Base-by-base conservation (phyloP, 495 filamentous ascomycete species). In the Gamarada debralockiae region DNA sequence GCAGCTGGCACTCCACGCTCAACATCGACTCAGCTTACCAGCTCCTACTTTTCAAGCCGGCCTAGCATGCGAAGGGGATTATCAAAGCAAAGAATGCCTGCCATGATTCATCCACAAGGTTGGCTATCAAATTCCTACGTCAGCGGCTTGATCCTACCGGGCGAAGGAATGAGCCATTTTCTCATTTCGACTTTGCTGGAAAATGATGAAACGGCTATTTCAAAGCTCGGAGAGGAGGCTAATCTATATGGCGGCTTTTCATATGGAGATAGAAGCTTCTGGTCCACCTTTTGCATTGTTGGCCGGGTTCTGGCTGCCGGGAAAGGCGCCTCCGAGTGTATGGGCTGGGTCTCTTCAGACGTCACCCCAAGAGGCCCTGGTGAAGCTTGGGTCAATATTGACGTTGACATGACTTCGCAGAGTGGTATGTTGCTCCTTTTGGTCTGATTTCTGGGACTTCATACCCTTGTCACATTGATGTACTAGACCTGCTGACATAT, bases 51-150 rank as follows among this genome's bases (percentile, higher is more conserved):
- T 34, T 41, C 57, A 33, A 56, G 40, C 33, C 58, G 56, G 22
- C 63, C 65, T 17, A 25, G 18, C 7, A 23, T 54, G 4, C 42
- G 48, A 5, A 34, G 55, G 6, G 58, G 48, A 9, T 27, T 57
- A 15, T 67, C 49, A 64, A 68, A 22, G 61, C 68, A 20, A 69
- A 73, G 45, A 12, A 65, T 74, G 44, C 65, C 70, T 17, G 71
- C 76, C 3, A 67, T 75, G 0, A 64, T 79, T 20, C 74, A 77
- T 47, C 67, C 69, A 22, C 76, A 68, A 3, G 89, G 89, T n/a
- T 95, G 89, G 90, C 77, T 93, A 15, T 87, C 85, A 15, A 82
- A 86, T 52, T 86, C 81, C 25, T 93, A 86, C 68, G 70, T 92
- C 13, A 87, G 86, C 3, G 90, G 89, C 6, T 72, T 95, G 21